Conservation (phyloP, 352 stramenopile genomes). For the Blastocystis sp. region DNA sequence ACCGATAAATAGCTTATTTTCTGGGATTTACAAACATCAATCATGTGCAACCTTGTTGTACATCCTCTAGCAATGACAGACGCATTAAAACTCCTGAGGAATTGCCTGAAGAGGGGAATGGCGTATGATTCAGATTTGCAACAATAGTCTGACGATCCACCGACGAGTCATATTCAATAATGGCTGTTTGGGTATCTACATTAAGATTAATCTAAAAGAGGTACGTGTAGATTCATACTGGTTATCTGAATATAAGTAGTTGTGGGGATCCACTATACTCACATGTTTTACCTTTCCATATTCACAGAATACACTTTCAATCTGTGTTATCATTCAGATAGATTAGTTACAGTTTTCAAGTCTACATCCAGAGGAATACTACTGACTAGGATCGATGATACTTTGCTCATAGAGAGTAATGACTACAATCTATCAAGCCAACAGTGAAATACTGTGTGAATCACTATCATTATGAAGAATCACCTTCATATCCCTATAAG, state of each 20-base stretch:
- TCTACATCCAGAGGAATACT: neutral
- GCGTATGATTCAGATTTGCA: neutral
- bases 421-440: too few species aligned
- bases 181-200: neutral
- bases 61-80: neutral
- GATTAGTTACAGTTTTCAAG: neutral
- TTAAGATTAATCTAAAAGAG: neutral
- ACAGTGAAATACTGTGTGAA: too few species aligned
- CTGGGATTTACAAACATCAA: neutral
- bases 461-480: too few species aligned
- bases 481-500: too few species aligned
- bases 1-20: constrained; percentile 32
- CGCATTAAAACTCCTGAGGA: neutral
- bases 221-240: neutral
- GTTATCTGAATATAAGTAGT: neutral
- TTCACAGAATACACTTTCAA: neutral
- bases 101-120: neutral
- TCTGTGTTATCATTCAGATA: neutral
- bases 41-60: neutral
- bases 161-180: neutral
- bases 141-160: neutral
- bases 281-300: neutral
- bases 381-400: neutral
- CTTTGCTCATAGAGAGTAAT: neutral
- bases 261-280: neutral